Evolutionary conservation across 2,329 filamentous ascomycete species (phyloP).

Genomic region (Fusarium pseudoanthophilum): DNA sequence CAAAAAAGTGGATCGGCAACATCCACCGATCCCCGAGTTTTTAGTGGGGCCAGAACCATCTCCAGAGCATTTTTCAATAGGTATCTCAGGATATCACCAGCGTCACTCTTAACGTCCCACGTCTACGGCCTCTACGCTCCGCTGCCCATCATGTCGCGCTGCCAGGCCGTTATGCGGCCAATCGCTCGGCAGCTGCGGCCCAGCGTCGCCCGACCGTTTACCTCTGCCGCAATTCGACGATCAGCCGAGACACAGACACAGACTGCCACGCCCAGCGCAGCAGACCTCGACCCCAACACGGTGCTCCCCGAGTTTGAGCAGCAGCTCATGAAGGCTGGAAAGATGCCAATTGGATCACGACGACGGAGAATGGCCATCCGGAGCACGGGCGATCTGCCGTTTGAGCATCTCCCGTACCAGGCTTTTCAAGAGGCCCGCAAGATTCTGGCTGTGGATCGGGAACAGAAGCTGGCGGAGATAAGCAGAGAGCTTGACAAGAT

Average conservation of each 20-base stretch:
- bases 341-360: constrained; percentile 82
- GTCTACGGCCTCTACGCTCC: constrained; percentile 17
- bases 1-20: constrained; percentile 44
- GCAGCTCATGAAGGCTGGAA: constrained; percentile 77
- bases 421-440: constrained; percentile 96
- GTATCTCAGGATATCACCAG: constrained; percentile 16
- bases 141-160: constrained; percentile 63
- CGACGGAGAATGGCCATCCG: constrained; percentile 81
- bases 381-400: constrained; percentile 75
- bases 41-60: constrained; percentile 43
- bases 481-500: constrained; percentile 74
- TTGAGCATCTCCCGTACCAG: constrained; percentile 95
- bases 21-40: constrained; percentile 44
- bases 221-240: constrained; percentile 47
- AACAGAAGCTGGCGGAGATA: constrained; percentile 82
- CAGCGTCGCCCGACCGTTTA: constrained; percentile 48
- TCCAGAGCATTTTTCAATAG: constrained; percentile 47
- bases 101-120: constrained; percentile 23
- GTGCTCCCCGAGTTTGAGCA: constrained; percentile 66
- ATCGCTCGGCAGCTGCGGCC: constrained; percentile 63
- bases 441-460: constrained; percentile 80
- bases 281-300: constrained; percentile 72
- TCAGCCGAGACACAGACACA: constrained; percentile 46
- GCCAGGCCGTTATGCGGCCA: constrained; percentile 68
- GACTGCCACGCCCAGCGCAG: constrained; percentile 36